Percentiles rank a stretch among this genome's conserved stretches.
Evolutionary conservation across 345 rosid species (phyloP).

Genomic region (Pistacia vera): DNA sequence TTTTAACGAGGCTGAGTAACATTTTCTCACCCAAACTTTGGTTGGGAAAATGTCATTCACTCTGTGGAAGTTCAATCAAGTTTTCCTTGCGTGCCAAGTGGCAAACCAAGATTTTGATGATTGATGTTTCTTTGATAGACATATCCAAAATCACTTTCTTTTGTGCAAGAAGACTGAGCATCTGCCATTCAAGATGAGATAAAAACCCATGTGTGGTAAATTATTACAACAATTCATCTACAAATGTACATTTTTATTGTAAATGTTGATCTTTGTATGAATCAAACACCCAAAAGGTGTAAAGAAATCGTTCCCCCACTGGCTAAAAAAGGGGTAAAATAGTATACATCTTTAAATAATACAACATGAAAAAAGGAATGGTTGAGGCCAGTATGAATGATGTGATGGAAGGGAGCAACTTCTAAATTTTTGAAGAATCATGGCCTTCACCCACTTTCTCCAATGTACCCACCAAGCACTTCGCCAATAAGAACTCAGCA

Average conservation of each 20-base stretch:
- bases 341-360: not conserved
- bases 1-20: too few relatives aligned
- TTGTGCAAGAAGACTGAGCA: too few relatives aligned
- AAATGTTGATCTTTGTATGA: not conserved
- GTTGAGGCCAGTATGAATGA: not conserved
- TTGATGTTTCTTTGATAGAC: too few relatives aligned
- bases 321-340: not conserved
- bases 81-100: not conserved
- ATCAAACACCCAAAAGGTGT: constrained; percentile 1
- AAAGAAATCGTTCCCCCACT: not conserved
- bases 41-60: too few relatives aligned
- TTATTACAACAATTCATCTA: not conserved
- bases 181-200: too few relatives aligned
- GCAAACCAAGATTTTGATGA: too few relatives aligned
- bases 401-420: not conserved
- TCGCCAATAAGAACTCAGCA: constrained; percentile 78
- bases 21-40: too few relatives aligned
- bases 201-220: not conserved
- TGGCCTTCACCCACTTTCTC: constrained; percentile 45
- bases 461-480: constrained; percentile 74
- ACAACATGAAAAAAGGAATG: not conserved
- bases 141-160: too few relatives aligned
- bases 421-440: not conserved
- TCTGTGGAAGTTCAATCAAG: not conserved
- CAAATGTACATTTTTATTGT: not conserved